Evolutionary conservation across 345 rosid species (phyloP).

Genomic region (Aethionema arabicum): DNA sequence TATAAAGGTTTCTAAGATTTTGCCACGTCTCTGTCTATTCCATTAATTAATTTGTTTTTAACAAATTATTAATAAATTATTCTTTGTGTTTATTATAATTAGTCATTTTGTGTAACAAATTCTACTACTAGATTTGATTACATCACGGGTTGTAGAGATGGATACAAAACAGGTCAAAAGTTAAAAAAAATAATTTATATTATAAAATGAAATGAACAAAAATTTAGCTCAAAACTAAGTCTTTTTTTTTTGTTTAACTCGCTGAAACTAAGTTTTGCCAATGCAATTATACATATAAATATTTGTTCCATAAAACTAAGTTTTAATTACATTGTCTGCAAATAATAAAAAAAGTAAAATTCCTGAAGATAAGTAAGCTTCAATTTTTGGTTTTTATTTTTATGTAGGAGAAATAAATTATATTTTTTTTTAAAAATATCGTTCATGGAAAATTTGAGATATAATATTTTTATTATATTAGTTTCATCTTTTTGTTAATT

Average conservation of each 20-base stretch:
- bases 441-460: no score
- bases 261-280: no score
- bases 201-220: neutral
- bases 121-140: constrained; percentile 18
- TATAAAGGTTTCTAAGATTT: constrained; percentile 24
- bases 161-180: constrained; percentile 12
- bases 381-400: no score
- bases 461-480: no score
- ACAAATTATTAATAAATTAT: neutral
- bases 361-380: no score
- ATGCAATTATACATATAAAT: constrained; percentile 2
- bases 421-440: no score
- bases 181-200: neutral
- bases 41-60: constrained; percentile 2
- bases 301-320: no score
- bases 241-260: neutral
- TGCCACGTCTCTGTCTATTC: constrained; percentile 29
- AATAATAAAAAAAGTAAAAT: no score
- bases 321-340: no score
- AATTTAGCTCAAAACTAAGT: neutral
- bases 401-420: no score
- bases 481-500: no score
- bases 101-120: constrained; percentile 3
- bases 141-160: constrained; percentile 1
- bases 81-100: neutral